These are phyloP conservation scores for Populus pruinosa DNA, from an alignment of 345 rosid genomes.

Conservation along the genomic window DNA sequence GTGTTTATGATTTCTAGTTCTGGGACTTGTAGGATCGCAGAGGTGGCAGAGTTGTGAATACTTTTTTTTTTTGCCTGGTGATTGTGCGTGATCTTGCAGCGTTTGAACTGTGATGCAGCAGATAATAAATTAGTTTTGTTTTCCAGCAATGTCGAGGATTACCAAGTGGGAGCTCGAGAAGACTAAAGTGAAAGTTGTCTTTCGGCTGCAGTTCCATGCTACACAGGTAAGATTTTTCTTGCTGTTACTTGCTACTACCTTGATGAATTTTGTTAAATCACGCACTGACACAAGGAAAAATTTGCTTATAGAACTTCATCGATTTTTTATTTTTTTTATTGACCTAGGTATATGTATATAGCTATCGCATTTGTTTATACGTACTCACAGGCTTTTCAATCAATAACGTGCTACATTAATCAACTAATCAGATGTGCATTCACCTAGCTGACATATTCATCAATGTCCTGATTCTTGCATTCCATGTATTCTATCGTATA, in stretches of 20 bases:
- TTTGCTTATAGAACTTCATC: slow-evolving; percentile 1
- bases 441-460: background rate
- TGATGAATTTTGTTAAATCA: background rate
- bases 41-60: background rate
- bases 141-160: slow-evolving; percentile 67
- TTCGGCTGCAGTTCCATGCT: slow-evolving; percentile 92
- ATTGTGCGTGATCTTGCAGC: slow-evolving; percentile 2
- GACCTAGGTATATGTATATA: background rate
- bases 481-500: background rate
- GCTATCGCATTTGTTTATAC: background rate
- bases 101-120: slow-evolving; percentile 30
- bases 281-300: background rate
- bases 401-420: background rate
- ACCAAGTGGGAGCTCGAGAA: slow-evolving; percentile 90
- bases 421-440: background rate
- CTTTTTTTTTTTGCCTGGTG: background rate
- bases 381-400: background rate
- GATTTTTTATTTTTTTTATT: background rate
- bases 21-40: background rate
- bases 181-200: slow-evolving; percentile 91
- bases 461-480: background rate
- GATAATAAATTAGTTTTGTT: slow-evolving; percentile 31
- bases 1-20: background rate
- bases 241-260: background rate
- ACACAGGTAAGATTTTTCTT: slow-evolving; percentile 66